Conservation (phyloP, 2,329 filamentous ascomycete species). For the Fusarium newnesense region DNA sequence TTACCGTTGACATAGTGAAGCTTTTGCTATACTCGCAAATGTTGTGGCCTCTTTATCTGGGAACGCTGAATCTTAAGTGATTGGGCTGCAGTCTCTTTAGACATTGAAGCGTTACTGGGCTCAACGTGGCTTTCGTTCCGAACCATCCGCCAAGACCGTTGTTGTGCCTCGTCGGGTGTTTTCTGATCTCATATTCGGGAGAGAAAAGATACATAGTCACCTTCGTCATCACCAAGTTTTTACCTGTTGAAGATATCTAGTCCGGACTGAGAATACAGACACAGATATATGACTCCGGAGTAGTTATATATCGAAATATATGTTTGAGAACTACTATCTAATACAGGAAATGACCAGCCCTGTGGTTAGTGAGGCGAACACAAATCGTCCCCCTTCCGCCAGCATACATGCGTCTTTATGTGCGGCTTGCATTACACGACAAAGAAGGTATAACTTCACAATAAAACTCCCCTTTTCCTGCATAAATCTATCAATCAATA, state of each 20-base stretch:
- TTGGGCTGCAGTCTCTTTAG: neutral
- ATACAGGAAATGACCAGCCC: neutral
- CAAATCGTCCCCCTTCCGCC: neutral
- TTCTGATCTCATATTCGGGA: neutral
- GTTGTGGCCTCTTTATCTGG: neutral
- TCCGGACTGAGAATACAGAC: neutral
- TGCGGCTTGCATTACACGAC: neutral
- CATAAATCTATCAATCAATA: conserved; percentile 4
- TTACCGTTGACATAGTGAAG: neutral
- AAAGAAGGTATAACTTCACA: neutral
- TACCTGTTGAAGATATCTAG: neutral
- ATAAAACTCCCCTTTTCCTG: neutral
- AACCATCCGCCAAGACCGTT: conserved; percentile 16
- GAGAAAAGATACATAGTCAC: neutral
- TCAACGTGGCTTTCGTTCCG: conserved; percentile 21
- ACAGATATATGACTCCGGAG: neutral
- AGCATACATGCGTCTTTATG: neutral
- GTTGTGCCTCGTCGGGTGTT: conserved; percentile 9
- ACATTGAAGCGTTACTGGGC: conserved; percentile 1
- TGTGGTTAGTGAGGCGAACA: neutral
- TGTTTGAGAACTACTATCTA: neutral
- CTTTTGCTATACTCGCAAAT: neutral
- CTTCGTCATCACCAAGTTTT: neutral
- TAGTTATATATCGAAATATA: neutral
- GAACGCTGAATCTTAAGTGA: neutral